Evolutionary conservation across 2,329 filamentous ascomycete genomes (phyloP).

Genomic region (Lasiodiplodia hormozganensis): DNA sequence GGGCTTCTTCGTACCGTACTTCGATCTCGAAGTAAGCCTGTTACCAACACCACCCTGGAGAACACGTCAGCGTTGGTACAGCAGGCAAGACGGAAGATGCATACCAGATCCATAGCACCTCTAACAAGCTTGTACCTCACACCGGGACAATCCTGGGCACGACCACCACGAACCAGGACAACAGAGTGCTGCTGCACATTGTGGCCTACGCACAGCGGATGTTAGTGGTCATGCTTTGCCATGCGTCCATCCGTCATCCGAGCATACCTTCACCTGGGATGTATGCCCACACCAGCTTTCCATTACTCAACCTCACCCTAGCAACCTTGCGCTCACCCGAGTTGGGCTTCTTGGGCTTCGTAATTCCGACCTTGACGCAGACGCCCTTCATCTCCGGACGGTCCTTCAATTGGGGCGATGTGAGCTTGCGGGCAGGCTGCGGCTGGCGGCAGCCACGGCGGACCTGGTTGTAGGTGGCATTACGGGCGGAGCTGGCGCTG

Average conservation of each 20-base stretch:
- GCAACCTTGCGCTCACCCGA: conserved; percentile 96
- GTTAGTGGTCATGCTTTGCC: conserved; percentile 20
- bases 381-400: conserved; percentile 92
- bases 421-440: conserved; percentile 82
- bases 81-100: conserved; percentile 45
- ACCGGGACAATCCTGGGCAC: conserved; percentile 97
- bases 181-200: conserved; percentile 99
- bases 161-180: conserved; percentile 90
- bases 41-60: conserved; percentile 85
- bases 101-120: conserved; percentile 90
- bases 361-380: conserved; percentile 90
- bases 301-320: conserved; percentile 85
- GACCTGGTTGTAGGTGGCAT: conserved; percentile 60
- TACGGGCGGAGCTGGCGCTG: conserved; percentile 46
- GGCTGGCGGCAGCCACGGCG: conserved; percentile 75
- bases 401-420: conserved; percentile 81
- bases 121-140: conserved; percentile 94
- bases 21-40: conserved; percentile 84
- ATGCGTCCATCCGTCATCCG: background rate
- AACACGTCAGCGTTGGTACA: conserved; percentile 35
- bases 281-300: conserved; percentile 87
- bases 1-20: conserved; percentile 98
- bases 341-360: conserved; percentile 98
- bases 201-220: conserved; percentile 64
- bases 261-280: conserved; percentile 85